Percentiles rank a stretch among this genome's conserved stretches.
These are phyloP conservation scores for Furcasterigmium sp. DNA, from an alignment of 2,329 filamentous ascomycete genomes.

Conservation along the genomic window DNA sequence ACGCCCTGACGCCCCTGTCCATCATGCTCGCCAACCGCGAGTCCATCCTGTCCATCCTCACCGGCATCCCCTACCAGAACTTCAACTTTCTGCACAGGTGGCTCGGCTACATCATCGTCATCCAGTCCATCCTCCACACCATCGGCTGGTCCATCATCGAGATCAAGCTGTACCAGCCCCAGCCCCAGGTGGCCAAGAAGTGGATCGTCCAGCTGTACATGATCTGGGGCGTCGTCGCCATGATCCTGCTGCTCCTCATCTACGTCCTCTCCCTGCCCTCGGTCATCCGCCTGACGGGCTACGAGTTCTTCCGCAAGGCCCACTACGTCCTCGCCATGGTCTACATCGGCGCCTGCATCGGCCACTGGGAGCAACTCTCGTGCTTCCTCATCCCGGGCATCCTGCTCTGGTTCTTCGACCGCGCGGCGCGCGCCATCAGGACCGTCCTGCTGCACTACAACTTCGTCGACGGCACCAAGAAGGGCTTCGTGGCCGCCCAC, in stretches of 20 bases:
- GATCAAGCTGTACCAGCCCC: conserved; percentile 62
- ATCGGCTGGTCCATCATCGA: conserved; percentile 67
- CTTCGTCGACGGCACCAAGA: conserved; percentile 33
- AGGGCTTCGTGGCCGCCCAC: conserved; percentile 49
- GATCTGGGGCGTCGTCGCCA: conserved; percentile 67
- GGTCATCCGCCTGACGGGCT: conserved; percentile 62
- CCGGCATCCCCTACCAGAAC: conserved; percentile 68
- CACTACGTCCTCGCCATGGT: conserved; percentile 70
- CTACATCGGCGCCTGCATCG: conserved; percentile 72
- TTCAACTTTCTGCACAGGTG: conserved; percentile 77
- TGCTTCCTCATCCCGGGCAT: conserved; percentile 66
- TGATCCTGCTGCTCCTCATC: conserved; percentile 57
- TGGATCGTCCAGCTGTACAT: conserved; percentile 65
- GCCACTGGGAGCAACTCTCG: conserved; percentile 63
- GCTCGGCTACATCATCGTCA: conserved; percentile 67
- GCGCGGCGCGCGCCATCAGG: conserved; percentile 51
- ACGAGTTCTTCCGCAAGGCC: conserved; percentile 71
- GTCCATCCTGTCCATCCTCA: conserved; percentile 63
- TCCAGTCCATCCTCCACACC: conserved; percentile 64
- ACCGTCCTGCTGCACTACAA: conserved; percentile 57
- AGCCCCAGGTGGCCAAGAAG: conserved; percentile 50
- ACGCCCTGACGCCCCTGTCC: conserved; percentile 67
- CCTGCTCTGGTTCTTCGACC: conserved; percentile 60
- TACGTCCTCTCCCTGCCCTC: conserved; percentile 50
- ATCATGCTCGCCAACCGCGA: conserved; percentile 64